Evolutionary conservation across 2,329 filamentous ascomycete species (phyloP), one percentile per base, ranked within the genome.

Genomic region (Mycosphaerella sp.): DNA sequence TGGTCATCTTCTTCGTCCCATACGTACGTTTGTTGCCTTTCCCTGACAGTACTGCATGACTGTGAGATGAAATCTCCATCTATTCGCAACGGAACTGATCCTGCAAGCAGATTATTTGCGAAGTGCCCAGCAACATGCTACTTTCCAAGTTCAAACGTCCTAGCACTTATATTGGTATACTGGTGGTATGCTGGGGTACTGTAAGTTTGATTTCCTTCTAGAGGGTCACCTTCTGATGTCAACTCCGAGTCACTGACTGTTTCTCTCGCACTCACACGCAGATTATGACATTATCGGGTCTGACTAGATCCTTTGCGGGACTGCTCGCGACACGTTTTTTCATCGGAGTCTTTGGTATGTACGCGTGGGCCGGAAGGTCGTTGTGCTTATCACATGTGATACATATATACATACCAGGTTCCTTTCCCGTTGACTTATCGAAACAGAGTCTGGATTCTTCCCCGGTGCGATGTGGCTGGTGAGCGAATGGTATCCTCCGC

Each of bases 241-340:
- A n/a, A 46, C 21, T 4, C 7, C 8, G n/a, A n/a, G 13, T 14
- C 21, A n/a, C 12, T 10, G 30, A 10, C 44, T 12, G 18, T 52
- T 25, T 6, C 3, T 25, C 12, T 14, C 13, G 25, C 34, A 30
- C 18, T 30, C 34, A 10, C 6, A 2, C n/a, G 39, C 18, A 48
- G 45, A 41, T 55, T 27, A 57, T 55, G 55, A 57, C 53, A n/a
- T 25, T 57, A 12, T 49, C 50, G 10, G 70, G 89, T 6, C 85
- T 89, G 1, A 73, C 81, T 51, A 93, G 81, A 64, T 96, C 89
- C 69, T 73, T 76, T 37, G 73, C 75, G 30, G 88, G 89, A 1
- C 73, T 96, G 10, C 76, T 95, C 44, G 77, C 82, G 0, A 88
- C 86, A 2, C 54, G 88, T 18, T 95, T 95, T 74, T 89, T 96